phyloP scores from a whole-genome alignment of 192 early-diverging fungal genomes.

The Linderina pennispora region DNA sequence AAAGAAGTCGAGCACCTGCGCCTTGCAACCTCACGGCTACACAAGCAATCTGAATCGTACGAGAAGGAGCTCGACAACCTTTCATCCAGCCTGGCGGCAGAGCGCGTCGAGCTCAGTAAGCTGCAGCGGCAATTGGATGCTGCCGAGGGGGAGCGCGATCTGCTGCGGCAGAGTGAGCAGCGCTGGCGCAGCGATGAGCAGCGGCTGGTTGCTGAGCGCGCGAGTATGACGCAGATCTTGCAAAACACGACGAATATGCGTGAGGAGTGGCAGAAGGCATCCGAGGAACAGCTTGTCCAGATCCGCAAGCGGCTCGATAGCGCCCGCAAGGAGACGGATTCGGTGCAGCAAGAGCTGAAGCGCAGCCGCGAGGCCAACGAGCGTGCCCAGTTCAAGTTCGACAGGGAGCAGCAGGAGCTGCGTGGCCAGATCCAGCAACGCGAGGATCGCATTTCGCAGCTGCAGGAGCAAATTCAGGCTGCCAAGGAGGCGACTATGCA shows the following conservation, averaged over 20 bases:
- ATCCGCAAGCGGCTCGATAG: conserved; percentile 20
- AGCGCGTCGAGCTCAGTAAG: conserved; percentile 47
- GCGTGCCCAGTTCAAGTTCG: conserved; percentile 18
- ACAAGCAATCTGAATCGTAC: conserved; percentile 46
- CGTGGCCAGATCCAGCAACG: conserved; percentile 30
- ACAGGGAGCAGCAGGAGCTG: conserved; percentile 26
- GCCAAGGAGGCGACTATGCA: conserved; percentile 44
- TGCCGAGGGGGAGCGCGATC: conserved; percentile 48
- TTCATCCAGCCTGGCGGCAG: conserved; percentile 41
- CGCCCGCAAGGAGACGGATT: conserved; percentile 16
- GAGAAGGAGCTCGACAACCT: conserved; percentile 58
- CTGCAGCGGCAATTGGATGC: conserved; percentile 46
- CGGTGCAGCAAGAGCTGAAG: conserved; percentile 16
- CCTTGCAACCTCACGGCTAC: conserved; percentile 48
- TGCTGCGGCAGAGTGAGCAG: conserved; percentile 25
- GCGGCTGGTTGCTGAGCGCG: conserved; percentile 29
- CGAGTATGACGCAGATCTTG: conserved; percentile 40
- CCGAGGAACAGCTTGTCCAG: conserved; percentile 20
- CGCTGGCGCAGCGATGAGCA: conserved; percentile 36
- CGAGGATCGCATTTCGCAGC: conserved; percentile 13
- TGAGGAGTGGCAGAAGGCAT: conserved; percentile 32
- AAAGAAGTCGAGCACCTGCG: conserved; percentile 60
- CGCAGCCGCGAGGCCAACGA: conserved; percentile 23
- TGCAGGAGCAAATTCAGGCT: conserved; percentile 12
- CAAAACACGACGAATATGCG: conserved; percentile 45